Evolutionary conservation across 257 asterid species (phyloP).

Genomic region (Thymus quinquecostatus): DNA sequence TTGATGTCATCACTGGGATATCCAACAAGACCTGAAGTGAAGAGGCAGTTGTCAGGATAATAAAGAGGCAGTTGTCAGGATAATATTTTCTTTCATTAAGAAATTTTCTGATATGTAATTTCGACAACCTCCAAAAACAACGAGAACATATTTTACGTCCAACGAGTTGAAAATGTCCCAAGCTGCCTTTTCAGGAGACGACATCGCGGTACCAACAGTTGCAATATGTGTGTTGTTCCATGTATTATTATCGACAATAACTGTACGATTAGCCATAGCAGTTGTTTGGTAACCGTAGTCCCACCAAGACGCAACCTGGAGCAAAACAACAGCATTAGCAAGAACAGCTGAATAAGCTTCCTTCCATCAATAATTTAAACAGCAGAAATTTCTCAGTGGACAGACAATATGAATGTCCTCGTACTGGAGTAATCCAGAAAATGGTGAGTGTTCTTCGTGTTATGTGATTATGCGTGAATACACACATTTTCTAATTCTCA

Average conservation of each 20-base stretch:
- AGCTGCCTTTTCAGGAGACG: conserved; percentile 97
- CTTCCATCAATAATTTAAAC: neutral
- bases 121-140: conserved; percentile 95
- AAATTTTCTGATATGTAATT: conserved; percentile 16
- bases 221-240: conserved; percentile 99
- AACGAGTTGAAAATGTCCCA: conserved; percentile 94
- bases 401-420: neutral
- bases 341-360: conserved; percentile 13
- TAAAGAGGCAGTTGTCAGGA: conserved; percentile 32
- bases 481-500: neutral
- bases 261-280: conserved; percentile 99
- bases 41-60: conserved; percentile 32
- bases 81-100: conserved; percentile 7
- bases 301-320: conserved; percentile 99
- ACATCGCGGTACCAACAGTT: conserved; percentile 99
- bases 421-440: conserved; percentile 14
- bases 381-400: neutral
- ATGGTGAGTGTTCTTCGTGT: neutral
- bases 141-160: conserved; percentile 98
- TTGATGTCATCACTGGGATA: conserved; percentile 98
- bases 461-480: conserved; percentile 10
- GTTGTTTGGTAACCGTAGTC: conserved; percentile 99
- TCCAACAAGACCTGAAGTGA: conserved; percentile 89
- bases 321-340: conserved; percentile 33
- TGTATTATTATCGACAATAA: conserved; percentile 95